These are phyloP conservation scores for Populus davidiana DNA, from an alignment of 345 rosid genomes.

Conservation along the genomic window DNA sequence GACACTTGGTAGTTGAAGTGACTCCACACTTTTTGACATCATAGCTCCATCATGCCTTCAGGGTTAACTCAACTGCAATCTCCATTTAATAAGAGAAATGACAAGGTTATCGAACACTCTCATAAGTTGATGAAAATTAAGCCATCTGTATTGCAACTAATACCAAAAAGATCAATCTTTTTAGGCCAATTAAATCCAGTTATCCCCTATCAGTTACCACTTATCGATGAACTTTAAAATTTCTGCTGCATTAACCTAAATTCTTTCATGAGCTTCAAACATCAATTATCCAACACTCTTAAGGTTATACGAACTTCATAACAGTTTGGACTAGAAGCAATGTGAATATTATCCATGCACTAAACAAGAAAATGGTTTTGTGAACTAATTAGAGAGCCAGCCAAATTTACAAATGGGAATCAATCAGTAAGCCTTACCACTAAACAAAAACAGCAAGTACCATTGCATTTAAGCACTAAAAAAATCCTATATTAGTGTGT, in stretches of 20 bases:
- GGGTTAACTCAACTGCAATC: not conserved
- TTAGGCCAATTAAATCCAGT: not conserved
- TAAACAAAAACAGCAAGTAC: not conserved
- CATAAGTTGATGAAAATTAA: not conserved
- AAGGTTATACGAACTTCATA: not conserved
- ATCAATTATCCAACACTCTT: not conserved
- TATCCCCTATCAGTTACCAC: not conserved
- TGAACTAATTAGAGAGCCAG: not conserved
- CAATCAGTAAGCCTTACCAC: not conserved
- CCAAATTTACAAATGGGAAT: not conserved
- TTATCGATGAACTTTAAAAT: not conserved
- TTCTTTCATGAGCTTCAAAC: not conserved
- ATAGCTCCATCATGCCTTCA: not conserved
- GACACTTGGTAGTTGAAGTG: not conserved
- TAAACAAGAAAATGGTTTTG: not conserved
- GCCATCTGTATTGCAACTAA: not conserved
- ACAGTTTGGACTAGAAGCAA: not conserved
- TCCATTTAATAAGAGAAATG: not conserved
- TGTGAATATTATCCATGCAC: not conserved
- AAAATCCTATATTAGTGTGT: conserved; percentile 11
- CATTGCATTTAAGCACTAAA: not conserved
- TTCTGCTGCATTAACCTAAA: not conserved
- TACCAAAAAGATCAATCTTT: not conserved
- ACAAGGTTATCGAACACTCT: not conserved
- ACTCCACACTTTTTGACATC: not conserved